Conservation (phyloP, 2,329 filamentous ascomycete species). For the Cryphonectria parasitica region DNA sequence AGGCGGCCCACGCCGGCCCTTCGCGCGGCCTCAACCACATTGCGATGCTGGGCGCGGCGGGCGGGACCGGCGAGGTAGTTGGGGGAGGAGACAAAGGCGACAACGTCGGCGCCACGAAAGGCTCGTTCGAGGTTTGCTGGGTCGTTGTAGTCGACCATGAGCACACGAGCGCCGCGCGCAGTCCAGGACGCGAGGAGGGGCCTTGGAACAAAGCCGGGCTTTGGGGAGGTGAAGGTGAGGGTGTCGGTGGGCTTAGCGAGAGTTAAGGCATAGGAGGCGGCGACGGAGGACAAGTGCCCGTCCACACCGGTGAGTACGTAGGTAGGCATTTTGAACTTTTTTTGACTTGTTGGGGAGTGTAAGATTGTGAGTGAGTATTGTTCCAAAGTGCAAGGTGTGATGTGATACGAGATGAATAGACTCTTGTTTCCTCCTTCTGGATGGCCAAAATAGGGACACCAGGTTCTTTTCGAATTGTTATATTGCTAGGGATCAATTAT, state of each 20-base stretch:
- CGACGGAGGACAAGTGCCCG: constrained; percentile 29
- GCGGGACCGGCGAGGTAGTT: constrained; percentile 18
- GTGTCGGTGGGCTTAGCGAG: constrained; percentile 28
- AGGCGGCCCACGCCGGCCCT: constrained; percentile 41
- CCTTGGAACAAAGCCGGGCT: constrained; percentile 17
- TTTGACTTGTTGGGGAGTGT: too few relatives aligned
- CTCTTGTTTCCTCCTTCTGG: neutral
- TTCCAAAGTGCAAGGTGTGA: neutral
- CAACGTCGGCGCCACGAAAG: constrained; percentile 32
- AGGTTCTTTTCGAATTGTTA: neutral
- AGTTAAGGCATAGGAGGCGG: constrained; percentile 29
- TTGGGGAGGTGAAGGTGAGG: constrained; percentile 29
- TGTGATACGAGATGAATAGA: neutral
- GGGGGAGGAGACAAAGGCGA: constrained; percentile 26
- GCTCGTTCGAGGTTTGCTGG: constrained; percentile 24
- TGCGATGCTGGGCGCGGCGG: constrained; percentile 25
- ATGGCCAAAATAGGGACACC: neutral
- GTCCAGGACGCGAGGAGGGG: constrained; percentile 19
- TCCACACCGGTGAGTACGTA: constrained; percentile 31
- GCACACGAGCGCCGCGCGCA: constrained; percentile 20
- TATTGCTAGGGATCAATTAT: neutral
- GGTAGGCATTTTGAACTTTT: constrained; percentile 23
- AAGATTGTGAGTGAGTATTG: neutral
- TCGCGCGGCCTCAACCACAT: constrained; percentile 36
- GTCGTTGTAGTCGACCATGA: constrained; percentile 30